Percentiles rank a stretch among this genome's conserved stretches.
These are phyloP conservation scores for Candida sakaeoensis DNA, from an alignment of 805 yeast species.

Conservation along the genomic window DNA sequence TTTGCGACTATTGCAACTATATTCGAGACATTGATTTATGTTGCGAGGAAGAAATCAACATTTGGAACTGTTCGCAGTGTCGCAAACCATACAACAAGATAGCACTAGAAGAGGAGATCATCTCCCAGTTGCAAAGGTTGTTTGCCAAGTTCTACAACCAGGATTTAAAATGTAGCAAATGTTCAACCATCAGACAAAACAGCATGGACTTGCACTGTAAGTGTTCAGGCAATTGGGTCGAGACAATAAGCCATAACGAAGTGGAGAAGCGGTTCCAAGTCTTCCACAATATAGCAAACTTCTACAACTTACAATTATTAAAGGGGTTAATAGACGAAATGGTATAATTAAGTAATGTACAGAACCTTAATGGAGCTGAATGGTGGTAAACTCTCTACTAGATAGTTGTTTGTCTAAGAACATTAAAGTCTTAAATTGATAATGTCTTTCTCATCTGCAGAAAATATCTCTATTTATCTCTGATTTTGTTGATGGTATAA, in stretches of 20 bases:
- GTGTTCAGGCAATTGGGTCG: conserved; percentile 86
- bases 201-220: conserved; percentile 72
- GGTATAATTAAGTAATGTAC: neutral
- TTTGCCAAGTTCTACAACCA: conserved; percentile 67
- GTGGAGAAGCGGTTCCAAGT: conserved; percentile 44
- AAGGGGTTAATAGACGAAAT: conserved; percentile 26
- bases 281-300: conserved; percentile 56
- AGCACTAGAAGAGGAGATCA: conserved; percentile 73
- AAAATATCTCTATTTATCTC: too few species aligned
- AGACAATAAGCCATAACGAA: conserved; percentile 45
- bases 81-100: conserved; percentile 59
- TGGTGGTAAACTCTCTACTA: too few species aligned
- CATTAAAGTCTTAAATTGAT: too few species aligned
- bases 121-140: conserved; percentile 56
- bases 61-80: conserved; percentile 70
- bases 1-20: conserved; percentile 77
- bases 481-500: too few species aligned
- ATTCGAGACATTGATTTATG: conserved; percentile 80
- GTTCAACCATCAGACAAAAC: conserved; percentile 62
- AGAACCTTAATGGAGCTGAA: neutral
- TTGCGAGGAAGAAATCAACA: conserved; percentile 49
- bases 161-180: conserved; percentile 77
- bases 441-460: too few species aligned
- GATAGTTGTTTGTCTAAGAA: too few species aligned
- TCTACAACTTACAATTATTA: conserved; percentile 58